Base-by-base conservation (phyloP, 495 filamentous ascomycete genomes). In the Immersiella caudata region DNA sequence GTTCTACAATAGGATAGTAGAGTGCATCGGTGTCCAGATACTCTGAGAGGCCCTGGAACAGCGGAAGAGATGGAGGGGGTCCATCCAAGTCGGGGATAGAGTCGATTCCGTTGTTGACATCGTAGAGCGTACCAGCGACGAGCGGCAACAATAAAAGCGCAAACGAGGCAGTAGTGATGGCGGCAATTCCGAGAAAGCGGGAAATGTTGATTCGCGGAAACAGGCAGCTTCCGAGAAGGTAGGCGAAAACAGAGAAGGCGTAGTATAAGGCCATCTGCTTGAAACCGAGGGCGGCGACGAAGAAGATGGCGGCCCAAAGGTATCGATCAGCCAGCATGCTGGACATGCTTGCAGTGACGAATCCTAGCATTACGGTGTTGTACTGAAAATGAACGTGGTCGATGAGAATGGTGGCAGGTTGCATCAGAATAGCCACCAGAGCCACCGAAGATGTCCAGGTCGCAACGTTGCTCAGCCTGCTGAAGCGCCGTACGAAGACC, bases 251-350 rank as follows among this genome's bases (percentile, higher is more conserved):
- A 14, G 89, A 88, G 0, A 96, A 93, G 2, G 95, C 93, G 76
- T 97, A 99, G 78, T 97, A 99, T 11, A 99, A 82, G 3, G 94
- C 95, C 95, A 99, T 99, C 76, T 99, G 95, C 81, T 99, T 99
- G 82, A 97, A 99, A 14, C 91, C 91, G 24, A 99, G 80, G 18
- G 93, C 91, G 1, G 88, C 85, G n/a, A 99, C 94, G 74, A 99
- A 99, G 80, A 97, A 98, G 61, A 95, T 86, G 66, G 90, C 91
- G 7, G 90, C 86, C 93, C 94, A 97, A 65, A 96, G 85, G 72
- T 90, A 88, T 52, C 93, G 87, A 4, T 91, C 91, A 2, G 93
- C 92, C 50, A 96, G 76, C 73, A 97, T 91, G 76, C 91, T 93
- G 46, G 93, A 93, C 82, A 96, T 87, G 71, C 90, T 92, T 0